phyloP scores from a whole-genome alignment of 2,329 filamentous ascomycete species.

The Diplodia seriata region DNA sequence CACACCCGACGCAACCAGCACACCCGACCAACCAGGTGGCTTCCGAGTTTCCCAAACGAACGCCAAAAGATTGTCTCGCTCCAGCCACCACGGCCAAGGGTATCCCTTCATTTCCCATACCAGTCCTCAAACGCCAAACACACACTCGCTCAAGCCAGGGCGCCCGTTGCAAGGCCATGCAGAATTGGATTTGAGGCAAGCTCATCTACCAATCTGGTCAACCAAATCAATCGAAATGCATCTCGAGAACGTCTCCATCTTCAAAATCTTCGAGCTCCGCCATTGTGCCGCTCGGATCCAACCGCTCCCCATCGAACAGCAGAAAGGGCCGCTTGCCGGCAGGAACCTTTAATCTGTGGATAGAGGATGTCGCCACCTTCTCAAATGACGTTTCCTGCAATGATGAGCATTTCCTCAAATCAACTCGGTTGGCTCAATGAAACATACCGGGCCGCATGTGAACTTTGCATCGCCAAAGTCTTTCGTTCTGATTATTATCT shows the following conservation, averaged over 20 bases:
- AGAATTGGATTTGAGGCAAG: not conserved
- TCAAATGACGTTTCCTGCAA: slow-evolving; percentile 34
- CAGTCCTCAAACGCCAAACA: not conserved
- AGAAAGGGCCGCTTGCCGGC: slow-evolving; percentile 40
- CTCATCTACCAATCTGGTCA: not conserved
- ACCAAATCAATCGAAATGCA: slow-evolving; percentile 41
- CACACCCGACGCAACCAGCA: no score
- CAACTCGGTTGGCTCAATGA: not conserved
- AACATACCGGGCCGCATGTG: slow-evolving; percentile 55
- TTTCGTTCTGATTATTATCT: slow-evolving; percentile 60
- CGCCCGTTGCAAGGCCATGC: not conserved
- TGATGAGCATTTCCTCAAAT: slow-evolving; percentile 32
- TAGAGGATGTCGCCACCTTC: slow-evolving; percentile 42
- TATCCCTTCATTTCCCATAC: slow-evolving; percentile 4
- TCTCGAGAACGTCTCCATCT: slow-evolving; percentile 47
- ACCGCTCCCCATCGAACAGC: slow-evolving; percentile 48
- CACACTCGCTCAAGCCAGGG: not conserved
- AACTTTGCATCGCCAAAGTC: slow-evolving; percentile 60
- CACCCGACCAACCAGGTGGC: not conserved
- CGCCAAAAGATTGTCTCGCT: not conserved
- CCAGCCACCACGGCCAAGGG: not conserved
- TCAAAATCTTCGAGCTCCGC: slow-evolving; percentile 45
- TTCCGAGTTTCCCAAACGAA: not conserved
- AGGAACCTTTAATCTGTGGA: slow-evolving; percentile 37
- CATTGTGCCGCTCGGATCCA: slow-evolving; percentile 45